phyloP scores from a whole-genome alignment of 2,329 filamentous ascomycete species.

The Leptosphaerulina australis region DNA sequence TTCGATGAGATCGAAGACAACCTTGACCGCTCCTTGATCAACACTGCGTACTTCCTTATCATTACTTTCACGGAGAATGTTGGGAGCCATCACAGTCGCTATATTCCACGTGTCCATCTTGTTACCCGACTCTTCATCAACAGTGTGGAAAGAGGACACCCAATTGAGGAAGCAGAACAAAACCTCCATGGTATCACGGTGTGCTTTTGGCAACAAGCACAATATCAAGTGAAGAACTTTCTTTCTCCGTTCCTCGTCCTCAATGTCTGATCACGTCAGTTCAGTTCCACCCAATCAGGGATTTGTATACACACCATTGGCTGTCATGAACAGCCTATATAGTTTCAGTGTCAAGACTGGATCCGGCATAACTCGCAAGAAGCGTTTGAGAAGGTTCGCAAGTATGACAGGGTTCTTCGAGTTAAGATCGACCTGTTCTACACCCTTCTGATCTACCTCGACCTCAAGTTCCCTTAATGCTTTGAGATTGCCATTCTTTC shows the following conservation, averaged over 20 bases:
- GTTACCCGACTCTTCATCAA: slow-evolving; percentile 94
- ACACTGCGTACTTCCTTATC: slow-evolving; percentile 66
- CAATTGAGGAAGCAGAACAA: slow-evolving; percentile 96
- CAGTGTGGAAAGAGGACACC: slow-evolving; percentile 95
- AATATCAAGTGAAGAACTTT: slow-evolving; percentile 88
- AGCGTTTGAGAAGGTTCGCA: slow-evolving; percentile 92
- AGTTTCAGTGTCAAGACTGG: slow-evolving; percentile 94
- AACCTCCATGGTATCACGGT: slow-evolving; percentile 93
- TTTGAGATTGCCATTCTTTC: slow-evolving; percentile 98
- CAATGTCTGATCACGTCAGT: slow-evolving; percentile 63
- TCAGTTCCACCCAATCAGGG: slow-evolving; percentile 19
- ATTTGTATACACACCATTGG: slow-evolving; percentile 67
- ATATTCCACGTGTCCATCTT: slow-evolving; percentile 99
- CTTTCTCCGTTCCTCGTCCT: slow-evolving; percentile 79
- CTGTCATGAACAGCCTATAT: slow-evolving; percentile 86
- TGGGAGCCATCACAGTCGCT: slow-evolving; percentile 95
- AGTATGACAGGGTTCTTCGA: slow-evolving; percentile 92
- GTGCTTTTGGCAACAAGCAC: slow-evolving; percentile 88
- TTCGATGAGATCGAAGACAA: slow-evolving; percentile 87
- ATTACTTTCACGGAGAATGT: slow-evolving; percentile 78
- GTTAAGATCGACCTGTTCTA: slow-evolving; percentile 82
- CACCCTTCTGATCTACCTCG: slow-evolving; percentile 82
- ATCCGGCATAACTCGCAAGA: slow-evolving; percentile 91
- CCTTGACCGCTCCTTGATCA: slow-evolving; percentile 91
- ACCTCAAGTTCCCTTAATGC: slow-evolving; percentile 86